These are phyloP conservation scores for Beauveria australis DNA, from an alignment of 2,329 filamentous ascomycete genomes.

Conservation along the genomic window DNA sequence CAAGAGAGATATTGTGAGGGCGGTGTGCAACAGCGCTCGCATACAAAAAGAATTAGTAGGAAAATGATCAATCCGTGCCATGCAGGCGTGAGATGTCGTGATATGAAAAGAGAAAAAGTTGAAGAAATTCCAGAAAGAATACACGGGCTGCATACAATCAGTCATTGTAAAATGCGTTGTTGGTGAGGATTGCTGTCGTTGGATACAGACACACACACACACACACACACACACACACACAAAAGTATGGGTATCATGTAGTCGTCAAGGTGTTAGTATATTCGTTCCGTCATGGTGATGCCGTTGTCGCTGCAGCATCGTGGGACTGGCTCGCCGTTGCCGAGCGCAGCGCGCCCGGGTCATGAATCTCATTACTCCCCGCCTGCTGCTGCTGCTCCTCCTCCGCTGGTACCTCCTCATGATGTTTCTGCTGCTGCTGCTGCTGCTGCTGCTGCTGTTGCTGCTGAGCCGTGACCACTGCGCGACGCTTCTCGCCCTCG, in stretches of 20 bases:
- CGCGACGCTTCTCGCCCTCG: slow-evolving; percentile 38
- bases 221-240: not conserved
- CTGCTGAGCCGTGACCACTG: not conserved
- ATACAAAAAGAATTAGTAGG: too few relatives aligned
- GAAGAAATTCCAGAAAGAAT: too few relatives aligned
- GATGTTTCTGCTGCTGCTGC: not conserved
- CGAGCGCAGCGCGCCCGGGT: not conserved
- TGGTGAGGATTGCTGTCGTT: too few relatives aligned
- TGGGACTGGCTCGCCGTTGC: not conserved
- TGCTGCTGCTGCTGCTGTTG: not conserved
- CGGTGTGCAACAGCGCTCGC: too few relatives aligned
- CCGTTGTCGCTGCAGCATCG: not conserved
- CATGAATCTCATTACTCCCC: slow-evolving; percentile 1
- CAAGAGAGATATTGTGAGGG: too few relatives aligned
- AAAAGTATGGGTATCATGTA: not conserved
- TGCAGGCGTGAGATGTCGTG: too few relatives aligned
- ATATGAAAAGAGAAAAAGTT: too few relatives aligned
- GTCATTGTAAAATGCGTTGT: too few relatives aligned
- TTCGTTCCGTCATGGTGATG: not conserved
- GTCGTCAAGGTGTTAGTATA: not conserved
- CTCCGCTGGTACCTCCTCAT: not conserved
- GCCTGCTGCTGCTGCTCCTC: too few relatives aligned
- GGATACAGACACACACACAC: too few relatives aligned
- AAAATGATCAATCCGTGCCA: too few relatives aligned
- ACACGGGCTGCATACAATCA: too few relatives aligned